Evolutionary conservation across 768 basidiomycete genomes (phyloP), one percentile per base, ranked within the genome.

Genomic region (Naganishia randhawae): DNA sequence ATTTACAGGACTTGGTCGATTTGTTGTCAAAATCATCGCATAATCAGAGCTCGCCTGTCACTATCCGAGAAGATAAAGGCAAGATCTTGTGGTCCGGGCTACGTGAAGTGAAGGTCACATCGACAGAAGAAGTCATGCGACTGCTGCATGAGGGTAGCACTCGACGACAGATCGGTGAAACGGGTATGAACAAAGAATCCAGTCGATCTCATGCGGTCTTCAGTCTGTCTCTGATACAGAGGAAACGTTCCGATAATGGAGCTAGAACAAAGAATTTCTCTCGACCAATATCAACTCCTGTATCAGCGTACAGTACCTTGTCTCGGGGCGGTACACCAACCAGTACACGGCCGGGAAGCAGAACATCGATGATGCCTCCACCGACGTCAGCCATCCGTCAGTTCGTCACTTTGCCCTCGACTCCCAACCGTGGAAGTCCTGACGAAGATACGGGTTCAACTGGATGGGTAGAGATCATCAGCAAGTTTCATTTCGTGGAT

Each of bases 151-250:
- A 90, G 72, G 96, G 96, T 22, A 89, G 92, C 9, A 85, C 90
- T 17, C 89, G 95, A 50, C 85, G 96, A 33, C 87, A 94, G 65
- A 98, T 96, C 11, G 94, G 95, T 71, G 91, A 94, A 80, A 99
- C 96, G 35, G 91, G 92, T 76, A 97, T 98, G 95, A 99, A 99
- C 78, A 92, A 95, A 29, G 92, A 96, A 79, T 93, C 91, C 1
- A 97, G 95, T 45, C 89, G 96, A 67, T 96, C 92, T 32, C 96
- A 99, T 85, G 96, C 96, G 71, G 98, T 99, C 80, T 98, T 99
- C 81, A 97, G 95, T 42, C 83, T 99, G 63, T 96, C 92, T 14
- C 83, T 99, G 65, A 90, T 87, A 3, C 95, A 97, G 81, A 91
- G 89, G 83, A 92, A 89, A 79, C 42, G 75, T 27, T 68, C 72